Percentiles rank a stretch among this genome's conserved stretches.
Evolutionary conservation across 2,329 filamentous ascomycete genomes (phyloP).

Genomic region (Talaromyces sp.): DNA sequence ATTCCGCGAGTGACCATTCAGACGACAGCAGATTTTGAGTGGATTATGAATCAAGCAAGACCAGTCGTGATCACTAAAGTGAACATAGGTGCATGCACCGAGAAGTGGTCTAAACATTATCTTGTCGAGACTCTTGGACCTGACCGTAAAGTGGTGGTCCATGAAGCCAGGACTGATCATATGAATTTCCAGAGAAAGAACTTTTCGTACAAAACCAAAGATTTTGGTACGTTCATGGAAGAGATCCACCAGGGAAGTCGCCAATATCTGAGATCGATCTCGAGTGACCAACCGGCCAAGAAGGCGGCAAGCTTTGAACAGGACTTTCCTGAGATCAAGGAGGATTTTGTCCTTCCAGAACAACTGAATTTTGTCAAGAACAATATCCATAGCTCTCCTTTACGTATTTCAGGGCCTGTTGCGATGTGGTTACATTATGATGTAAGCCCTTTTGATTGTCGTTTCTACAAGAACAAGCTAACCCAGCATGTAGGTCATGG

Average conservation of each 20-base stretch:
- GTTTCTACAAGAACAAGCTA: not conserved
- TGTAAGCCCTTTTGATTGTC: constrained; percentile 39
- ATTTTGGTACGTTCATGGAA: constrained; percentile 64
- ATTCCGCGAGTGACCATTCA: constrained; percentile 55
- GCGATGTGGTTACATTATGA: constrained; percentile 92
- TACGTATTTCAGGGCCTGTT: constrained; percentile 74
- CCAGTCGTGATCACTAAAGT: constrained; percentile 65
- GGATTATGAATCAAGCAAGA: constrained; percentile 54
- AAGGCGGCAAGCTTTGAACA: constrained; percentile 63
- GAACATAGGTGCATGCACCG: constrained; percentile 63
- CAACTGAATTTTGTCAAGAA: constrained; percentile 57
- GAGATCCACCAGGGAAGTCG: constrained; percentile 57
- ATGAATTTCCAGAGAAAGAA: constrained; percentile 85
- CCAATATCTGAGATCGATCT: constrained; percentile 76
- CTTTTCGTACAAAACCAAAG: constrained; percentile 68
- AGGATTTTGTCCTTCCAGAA: constrained; percentile 66
- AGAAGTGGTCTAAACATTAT: constrained; percentile 66
- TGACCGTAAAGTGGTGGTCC: constrained; percentile 66
- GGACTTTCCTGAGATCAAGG: constrained; percentile 67
- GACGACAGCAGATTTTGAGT: constrained; percentile 56
- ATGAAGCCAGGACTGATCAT: constrained; percentile 60
- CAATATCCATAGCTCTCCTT: constrained; percentile 71
- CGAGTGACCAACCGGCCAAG: constrained; percentile 63
- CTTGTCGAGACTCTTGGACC: constrained; percentile 60
- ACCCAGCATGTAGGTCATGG: constrained; percentile 61